Conservation (phyloP, 176 grass and related monocot species). For the Alloteropsis semialata region DNA sequence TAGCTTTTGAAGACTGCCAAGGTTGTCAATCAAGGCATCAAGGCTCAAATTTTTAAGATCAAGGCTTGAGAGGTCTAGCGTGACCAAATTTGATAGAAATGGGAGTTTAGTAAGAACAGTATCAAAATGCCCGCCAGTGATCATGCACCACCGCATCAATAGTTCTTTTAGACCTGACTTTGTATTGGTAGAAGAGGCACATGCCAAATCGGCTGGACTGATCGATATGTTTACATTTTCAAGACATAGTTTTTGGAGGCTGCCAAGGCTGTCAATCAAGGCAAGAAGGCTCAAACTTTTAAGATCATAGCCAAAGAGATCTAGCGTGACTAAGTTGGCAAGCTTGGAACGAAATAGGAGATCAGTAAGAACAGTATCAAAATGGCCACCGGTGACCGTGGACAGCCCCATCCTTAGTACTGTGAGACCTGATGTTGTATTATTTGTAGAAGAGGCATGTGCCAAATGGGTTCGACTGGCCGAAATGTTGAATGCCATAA, state of each 20-base stretch:
- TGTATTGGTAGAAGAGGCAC: no score
- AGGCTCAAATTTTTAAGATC: constrained; percentile 21
- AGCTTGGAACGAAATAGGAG: neutral
- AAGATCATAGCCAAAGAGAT: neutral
- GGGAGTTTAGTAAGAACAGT: neutral
- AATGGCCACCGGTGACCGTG: neutral
- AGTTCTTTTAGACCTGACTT: constrained; percentile 33
- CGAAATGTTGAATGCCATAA: constrained; percentile 25
- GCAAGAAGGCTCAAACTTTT: constrained; percentile 8
- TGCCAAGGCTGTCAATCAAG: constrained; percentile 37
- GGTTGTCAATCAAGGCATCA: constrained; percentile 20
- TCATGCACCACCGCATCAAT: constrained; percentile 15
- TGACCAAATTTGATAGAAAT: constrained; percentile 27
- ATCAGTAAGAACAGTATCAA: constrained; percentile 10
- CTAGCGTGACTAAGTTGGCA: neutral
- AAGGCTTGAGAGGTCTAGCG: neutral
- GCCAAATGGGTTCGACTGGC: neutral
- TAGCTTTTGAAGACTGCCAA: constrained; percentile 29
- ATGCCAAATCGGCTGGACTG: neutral
- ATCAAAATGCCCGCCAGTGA: constrained; percentile 29
- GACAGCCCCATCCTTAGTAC: constrained; percentile 17
- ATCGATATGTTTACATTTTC: constrained; percentile 2
- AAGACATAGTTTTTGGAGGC: constrained; percentile 35
- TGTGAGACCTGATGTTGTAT: constrained; percentile 28
- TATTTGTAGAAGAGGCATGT: neutral